Percentiles rank a stretch among this genome's conserved stretches.
Evolutionary conservation across 1,139 yeast genomes (phyloP).

Genomic region (Debaryomyces nepalensis): DNA sequence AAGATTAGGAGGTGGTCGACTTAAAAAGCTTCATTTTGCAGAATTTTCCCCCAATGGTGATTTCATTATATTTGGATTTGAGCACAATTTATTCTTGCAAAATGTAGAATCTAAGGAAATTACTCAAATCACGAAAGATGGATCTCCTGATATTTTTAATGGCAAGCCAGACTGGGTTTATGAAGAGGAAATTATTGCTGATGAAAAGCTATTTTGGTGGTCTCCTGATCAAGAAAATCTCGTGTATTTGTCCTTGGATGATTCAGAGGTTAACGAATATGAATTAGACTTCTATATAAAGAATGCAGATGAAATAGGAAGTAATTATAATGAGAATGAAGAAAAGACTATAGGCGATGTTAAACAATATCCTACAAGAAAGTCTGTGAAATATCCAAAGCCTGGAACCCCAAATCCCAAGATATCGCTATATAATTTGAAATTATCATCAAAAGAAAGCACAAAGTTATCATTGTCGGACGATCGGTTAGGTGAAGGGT

Average conservation of each 20-base stretch:
- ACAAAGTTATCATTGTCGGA: constrained; percentile 29
- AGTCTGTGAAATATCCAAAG: constrained; percentile 77
- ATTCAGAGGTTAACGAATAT: constrained; percentile 67
- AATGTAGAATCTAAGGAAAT: constrained; percentile 30
- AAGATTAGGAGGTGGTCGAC: constrained; percentile 14
- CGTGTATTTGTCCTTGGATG: constrained; percentile 71
- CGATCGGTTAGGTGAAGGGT: constrained; percentile 49
- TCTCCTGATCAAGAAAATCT: constrained; percentile 69
- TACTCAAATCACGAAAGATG: constrained; percentile 65
- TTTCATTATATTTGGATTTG: constrained; percentile 37
- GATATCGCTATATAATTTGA: constrained; percentile 51
- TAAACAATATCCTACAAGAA: constrained; percentile 59
- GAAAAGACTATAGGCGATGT: constrained; percentile 24
- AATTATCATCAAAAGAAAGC: constrained; percentile 30
- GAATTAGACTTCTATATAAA: constrained; percentile 67
- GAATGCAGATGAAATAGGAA: constrained; percentile 35
- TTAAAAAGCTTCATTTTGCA: constrained; percentile 45
- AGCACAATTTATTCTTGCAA: constrained; percentile 49
- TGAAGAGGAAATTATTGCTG: constrained; percentile 83
- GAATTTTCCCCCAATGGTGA: constrained; percentile 47
- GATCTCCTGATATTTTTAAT: constrained; percentile 68
- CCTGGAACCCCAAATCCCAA: constrained; percentile 81
- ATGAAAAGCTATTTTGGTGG: constrained; percentile 85
- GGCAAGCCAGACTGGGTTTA: constrained; percentile 97
- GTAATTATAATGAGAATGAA: constrained; percentile 27